Percentiles rank a stretch among this genome's conserved stretches.
phyloP scores from a whole-genome alignment of 2,329 filamentous ascomycete species.

The Furcasterigmium sp. region DNA sequence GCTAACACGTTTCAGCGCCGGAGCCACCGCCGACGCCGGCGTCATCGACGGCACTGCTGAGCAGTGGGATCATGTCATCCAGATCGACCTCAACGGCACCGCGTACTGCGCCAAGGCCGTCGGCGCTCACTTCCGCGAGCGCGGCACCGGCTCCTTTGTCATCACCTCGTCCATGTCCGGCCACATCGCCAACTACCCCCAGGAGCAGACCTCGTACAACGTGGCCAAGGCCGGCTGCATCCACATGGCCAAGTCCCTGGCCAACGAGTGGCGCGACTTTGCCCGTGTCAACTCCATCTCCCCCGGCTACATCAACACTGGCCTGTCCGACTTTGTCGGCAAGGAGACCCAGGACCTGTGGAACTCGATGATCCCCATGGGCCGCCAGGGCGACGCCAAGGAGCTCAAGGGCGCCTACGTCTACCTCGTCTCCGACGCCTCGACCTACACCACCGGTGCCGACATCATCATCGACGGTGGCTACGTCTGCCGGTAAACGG shows the following conservation, averaged over 20 bases:
- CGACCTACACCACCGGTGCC: constrained; percentile 67
- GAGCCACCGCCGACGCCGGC: constrained; percentile 63
- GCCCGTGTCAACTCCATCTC: constrained; percentile 62
- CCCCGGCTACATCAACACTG: constrained; percentile 64
- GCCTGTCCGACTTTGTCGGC: constrained; percentile 62
- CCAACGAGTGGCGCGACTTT: constrained; percentile 65
- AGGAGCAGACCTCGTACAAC: constrained; percentile 64
- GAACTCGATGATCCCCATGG: constrained; percentile 71
- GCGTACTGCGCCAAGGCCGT: constrained; percentile 66
- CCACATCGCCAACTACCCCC: constrained; percentile 65
- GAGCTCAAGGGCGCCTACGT: constrained; percentile 77
- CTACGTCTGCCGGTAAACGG: constrained; percentile 45
- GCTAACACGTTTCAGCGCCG: constrained; percentile 37
- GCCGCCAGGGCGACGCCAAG: constrained; percentile 59
- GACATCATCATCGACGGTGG: constrained; percentile 71
- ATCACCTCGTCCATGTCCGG: constrained; percentile 67
- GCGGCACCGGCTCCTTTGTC: constrained; percentile 60
- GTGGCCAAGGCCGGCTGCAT: constrained; percentile 55
- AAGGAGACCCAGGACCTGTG: constrained; percentile 65
- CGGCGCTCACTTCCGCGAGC: constrained; percentile 58
- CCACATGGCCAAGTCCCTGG: constrained; percentile 39
- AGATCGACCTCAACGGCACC: constrained; percentile 61
- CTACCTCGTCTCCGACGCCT: constrained; percentile 70
- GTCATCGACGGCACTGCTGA: constrained; percentile 63
- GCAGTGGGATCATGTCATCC: constrained; percentile 60